Evolutionary conservation across 2,329 filamentous ascomycete species (phyloP).

Genomic region (Epichloe coenophiala): DNA sequence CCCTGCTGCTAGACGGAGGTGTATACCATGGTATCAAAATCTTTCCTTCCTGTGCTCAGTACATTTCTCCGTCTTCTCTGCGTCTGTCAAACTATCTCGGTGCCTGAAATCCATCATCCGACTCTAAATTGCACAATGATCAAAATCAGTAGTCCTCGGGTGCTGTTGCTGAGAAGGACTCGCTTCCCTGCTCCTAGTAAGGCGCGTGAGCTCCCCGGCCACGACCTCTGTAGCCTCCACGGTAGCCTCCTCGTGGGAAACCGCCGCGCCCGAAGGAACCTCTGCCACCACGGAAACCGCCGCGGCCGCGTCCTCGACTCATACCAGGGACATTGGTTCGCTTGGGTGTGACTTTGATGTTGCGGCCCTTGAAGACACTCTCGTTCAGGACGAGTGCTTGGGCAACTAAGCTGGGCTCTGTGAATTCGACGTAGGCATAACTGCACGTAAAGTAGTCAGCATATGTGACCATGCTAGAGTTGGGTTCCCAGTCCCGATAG

Average conservation of each 20-base stretch:
- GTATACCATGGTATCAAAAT: background rate
- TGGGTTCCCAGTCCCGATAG: background rate
- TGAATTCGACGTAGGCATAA: slow-evolving; percentile 98
- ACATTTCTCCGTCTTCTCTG: background rate
- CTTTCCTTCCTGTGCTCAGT: background rate
- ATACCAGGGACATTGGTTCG: slow-evolving; percentile 94
- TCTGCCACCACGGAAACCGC: slow-evolving; percentile 37
- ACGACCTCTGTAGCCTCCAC: slow-evolving; percentile 54
- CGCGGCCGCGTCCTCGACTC: slow-evolving; percentile 61
- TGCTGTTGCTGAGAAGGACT: slow-evolving; percentile 10
- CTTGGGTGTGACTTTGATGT: slow-evolving; percentile 90
- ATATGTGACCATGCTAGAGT: background rate
- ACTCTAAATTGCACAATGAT: background rate
- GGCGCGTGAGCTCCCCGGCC: slow-evolving; percentile 47
- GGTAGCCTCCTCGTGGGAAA: slow-evolving; percentile 45
- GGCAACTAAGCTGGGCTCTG: slow-evolving; percentile 82
- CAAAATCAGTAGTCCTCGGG: slow-evolving; percentile 5
- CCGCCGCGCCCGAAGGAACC: slow-evolving; percentile 41
- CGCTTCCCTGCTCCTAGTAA: slow-evolving; percentile 38
- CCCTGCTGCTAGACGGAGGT: background rate
- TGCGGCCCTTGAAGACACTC: slow-evolving; percentile 86
- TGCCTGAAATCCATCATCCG: background rate
- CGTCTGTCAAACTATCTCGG: background rate
- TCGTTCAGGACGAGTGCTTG: slow-evolving; percentile 93
- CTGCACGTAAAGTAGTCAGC: slow-evolving; percentile 29